Conservation (phyloP, 2,329 filamentous ascomycete genomes). For the Aspergillus sp. region DNA sequence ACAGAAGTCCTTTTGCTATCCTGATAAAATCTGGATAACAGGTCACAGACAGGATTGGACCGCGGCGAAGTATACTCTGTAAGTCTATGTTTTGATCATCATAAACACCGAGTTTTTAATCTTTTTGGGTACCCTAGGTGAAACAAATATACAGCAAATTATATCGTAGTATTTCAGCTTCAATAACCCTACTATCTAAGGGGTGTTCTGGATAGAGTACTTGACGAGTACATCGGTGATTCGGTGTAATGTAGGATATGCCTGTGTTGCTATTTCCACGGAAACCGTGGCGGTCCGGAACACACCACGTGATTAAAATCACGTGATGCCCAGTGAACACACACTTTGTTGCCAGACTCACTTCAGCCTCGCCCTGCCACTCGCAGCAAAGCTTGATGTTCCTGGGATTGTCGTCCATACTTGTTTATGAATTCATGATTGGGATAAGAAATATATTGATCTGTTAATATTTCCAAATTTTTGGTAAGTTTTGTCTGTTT, state of each 20-base stretch:
- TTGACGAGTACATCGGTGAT: background rate
- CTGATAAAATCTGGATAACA: too few relatives aligned
- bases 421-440: background rate
- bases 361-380: conserved; percentile 5
- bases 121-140: too few relatives aligned
- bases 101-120: too few relatives aligned
- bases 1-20: too few relatives aligned
- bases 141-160: too few relatives aligned
- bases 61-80: too few relatives aligned
- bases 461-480: background rate
- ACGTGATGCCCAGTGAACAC: conserved; percentile 12
- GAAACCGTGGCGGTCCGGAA: background rate
- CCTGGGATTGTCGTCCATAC: background rate
- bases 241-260: background rate
- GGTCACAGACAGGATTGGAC: too few relatives aligned
- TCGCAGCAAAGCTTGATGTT: background rate
- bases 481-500: conserved; percentile 7
- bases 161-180: too few relatives aligned
- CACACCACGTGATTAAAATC: background rate
- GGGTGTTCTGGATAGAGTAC: background rate
- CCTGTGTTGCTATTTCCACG: conserved; percentile 1
- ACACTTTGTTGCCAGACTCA: conserved; percentile 10
- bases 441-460: background rate
- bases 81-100: too few relatives aligned
- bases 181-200: too few relatives aligned